These are phyloP conservation scores for Tetrapisispora fleetii DNA, from an alignment of 805 yeast species.

Conservation along the genomic window DNA sequence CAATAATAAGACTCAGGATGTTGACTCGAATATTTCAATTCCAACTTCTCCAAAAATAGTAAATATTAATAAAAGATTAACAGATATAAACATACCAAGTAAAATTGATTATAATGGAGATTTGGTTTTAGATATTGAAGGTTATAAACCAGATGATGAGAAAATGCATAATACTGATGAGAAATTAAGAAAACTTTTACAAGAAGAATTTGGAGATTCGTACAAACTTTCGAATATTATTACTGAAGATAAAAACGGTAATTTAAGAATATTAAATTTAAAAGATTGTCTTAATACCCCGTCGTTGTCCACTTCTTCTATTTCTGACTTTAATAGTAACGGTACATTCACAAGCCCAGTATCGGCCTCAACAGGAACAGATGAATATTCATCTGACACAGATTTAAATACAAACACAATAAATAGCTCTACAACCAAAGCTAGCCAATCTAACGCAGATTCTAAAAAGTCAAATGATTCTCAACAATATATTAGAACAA, in stretches of 20 bases:
- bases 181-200: slow-evolving; percentile 57
- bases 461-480: neutral
- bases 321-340: neutral
- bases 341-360: neutral
- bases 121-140: slow-evolving; percentile 84
- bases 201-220: slow-evolving; percentile 61
- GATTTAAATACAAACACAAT: neutral
- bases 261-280: slow-evolving; percentile 44
- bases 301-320: slow-evolving; percentile 13
- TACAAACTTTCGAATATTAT: slow-evolving; percentile 38
- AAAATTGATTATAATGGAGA: slow-evolving; percentile 85
- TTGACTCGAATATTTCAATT: neutral
- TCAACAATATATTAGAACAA: slow-evolving; percentile 61
- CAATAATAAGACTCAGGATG: neutral
- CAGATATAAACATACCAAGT: slow-evolving; percentile 72
- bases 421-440: neutral
- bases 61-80: slow-evolving; percentile 53
- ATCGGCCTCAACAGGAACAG: neutral
- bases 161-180: slow-evolving; percentile 71
- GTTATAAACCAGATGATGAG: slow-evolving; percentile 80
- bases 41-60: slow-evolving; percentile 5
- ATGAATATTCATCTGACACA: slow-evolving; percentile 1
- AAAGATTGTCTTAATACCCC: slow-evolving; percentile 18
- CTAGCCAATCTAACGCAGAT: neutral
- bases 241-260: slow-evolving; percentile 56